Evolutionary conservation across 345 rosid species (phyloP), one percentile per base, ranked within the genome.

Genomic region (Eucalyptus marginata): DNA sequence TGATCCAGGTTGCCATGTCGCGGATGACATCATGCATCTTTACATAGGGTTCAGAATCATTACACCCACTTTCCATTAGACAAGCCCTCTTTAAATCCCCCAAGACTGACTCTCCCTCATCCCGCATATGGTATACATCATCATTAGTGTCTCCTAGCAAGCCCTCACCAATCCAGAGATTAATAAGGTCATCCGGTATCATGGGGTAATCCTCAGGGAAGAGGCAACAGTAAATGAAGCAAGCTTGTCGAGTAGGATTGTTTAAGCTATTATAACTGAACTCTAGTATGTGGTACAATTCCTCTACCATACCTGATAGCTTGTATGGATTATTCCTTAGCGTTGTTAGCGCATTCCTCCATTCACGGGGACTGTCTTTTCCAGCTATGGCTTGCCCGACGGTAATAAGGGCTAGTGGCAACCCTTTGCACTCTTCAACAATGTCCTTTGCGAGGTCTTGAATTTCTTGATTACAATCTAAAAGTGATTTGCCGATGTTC

Each of bases 11-110:
- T 0, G 92, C 89, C 93, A 90, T 89, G 8, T 89, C 90, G 4
- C 87, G 89, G 59, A 92, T 13, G 18, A 92, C 27, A 6, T 91
- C 93, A 12, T 92, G 93, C 92, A 92, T 91, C 47, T 84, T 88
- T 20, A 91, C 58, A 86, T 40, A 7, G 8, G 31, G 18, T 49
- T 43, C 0, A 3, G 0, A 8, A 2, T 0, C 15, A 10, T 1
- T 1, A 5, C 0, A 0, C 66, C 2, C 4, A 59, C 4, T 59
- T 27, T 59, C 68, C 31, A 59, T 27, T 27, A 59, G 16, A 12
- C 1, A 12, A 59, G 68, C 68, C 68, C 2, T 59, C 7, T 59
- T 27, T 59, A 59, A 27, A 59, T 3, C 4, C 0, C 4, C 66
- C 16, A 27, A 59, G 16, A 12, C 0, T 0, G 7, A 27, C 66